A percentile compares a stretch with the other conserved stretches of the same genome.
Conservation (phyloP, 163 green algal species). For the Chlorella variabilis region DNA sequence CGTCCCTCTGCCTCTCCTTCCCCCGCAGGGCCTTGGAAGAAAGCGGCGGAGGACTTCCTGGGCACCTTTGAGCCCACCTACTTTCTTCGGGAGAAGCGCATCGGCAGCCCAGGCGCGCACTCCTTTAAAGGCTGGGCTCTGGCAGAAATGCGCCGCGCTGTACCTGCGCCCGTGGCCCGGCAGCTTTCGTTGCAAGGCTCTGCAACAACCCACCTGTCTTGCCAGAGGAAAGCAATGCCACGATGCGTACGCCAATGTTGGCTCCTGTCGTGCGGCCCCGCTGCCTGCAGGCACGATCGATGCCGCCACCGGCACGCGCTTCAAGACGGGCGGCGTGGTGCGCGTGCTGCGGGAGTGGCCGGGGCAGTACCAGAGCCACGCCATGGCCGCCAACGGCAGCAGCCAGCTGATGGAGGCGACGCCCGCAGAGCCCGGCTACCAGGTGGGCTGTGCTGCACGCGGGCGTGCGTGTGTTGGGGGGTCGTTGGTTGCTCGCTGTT, state of each 20-base stretch:
- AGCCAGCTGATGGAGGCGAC: conserved; percentile 42
- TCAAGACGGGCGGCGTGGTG: conserved; percentile 44
- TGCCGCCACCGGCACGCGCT: conserved; percentile 37
- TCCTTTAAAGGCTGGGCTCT: neutral
- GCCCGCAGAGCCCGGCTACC: conserved; percentile 27
- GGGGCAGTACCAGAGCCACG: conserved; percentile 20
- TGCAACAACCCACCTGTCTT: too few relatives aligned
- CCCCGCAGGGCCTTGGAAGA: conserved; percentile 54
- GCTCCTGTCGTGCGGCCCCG: too few relatives aligned
- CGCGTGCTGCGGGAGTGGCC: conserved; percentile 39
- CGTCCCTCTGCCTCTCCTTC: neutral
- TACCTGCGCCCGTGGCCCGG: neutral
- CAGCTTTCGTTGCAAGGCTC: too few relatives aligned
- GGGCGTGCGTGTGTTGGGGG: too few relatives aligned
- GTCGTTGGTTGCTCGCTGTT: too few relatives aligned
- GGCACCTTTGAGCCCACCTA: conserved; percentile 45
- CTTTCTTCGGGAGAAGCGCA: conserved; percentile 42
- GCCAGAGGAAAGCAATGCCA: too few relatives aligned
- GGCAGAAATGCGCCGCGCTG: neutral
- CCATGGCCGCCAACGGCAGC: conserved; percentile 41
- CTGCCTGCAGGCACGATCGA: conserved; percentile 44
- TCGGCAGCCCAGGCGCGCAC: conserved; percentile 39
- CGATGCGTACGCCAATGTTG: too few relatives aligned
- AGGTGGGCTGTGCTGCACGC: neutral
- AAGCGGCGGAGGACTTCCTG: conserved; percentile 54